These are phyloP conservation scores for Mortierella sp. DNA, from an alignment of 371 early-diverging fungal species.

Conservation along the genomic window DNA sequence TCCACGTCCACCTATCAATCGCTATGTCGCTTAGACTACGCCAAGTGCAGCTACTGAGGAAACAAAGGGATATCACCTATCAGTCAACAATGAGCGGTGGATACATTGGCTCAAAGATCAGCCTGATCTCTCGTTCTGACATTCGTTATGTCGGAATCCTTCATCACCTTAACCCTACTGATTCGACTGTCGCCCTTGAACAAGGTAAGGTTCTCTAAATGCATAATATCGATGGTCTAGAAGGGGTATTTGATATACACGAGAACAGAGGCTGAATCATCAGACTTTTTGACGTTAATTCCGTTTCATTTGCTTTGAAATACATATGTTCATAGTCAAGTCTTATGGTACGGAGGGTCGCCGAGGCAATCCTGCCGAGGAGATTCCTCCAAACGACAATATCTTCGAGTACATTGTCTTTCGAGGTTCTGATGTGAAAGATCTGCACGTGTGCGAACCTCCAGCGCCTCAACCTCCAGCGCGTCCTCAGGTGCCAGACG, in stretches of 20 bases:
- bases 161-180: slow-evolving; percentile 88
- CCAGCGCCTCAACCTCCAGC: slow-evolving; percentile 68
- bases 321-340: slow-evolving; percentile 64
- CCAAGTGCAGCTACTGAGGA: not conserved
- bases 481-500: slow-evolving; percentile 78
- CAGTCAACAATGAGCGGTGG: slow-evolving; percentile 69
- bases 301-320: not conserved
- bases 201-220: slow-evolving; percentile 68
- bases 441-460: slow-evolving; percentile 89
- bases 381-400: slow-evolving; percentile 86
- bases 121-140: slow-evolving; percentile 89
- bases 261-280: not conserved
- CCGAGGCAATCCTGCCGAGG: slow-evolving; percentile 81
- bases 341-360: slow-evolving; percentile 91
- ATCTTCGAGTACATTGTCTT: slow-evolving; percentile 94
- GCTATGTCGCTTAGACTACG: not conserved
- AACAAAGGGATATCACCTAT: not conserved
- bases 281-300: not conserved
- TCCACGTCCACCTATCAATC: not conserved
- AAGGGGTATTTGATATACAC: not conserved
- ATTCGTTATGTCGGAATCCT: slow-evolving; percentile 94
- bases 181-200: slow-evolving; percentile 91
- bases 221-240: not conserved
- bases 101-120: slow-evolving; percentile 83
- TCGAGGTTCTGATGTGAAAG: slow-evolving; percentile 94